Percentiles rank a stretch among this genome's conserved stretches.
Evolutionary conservation across 2,329 filamentous ascomycete species (phyloP).

Genomic region (Colletotrichum sp.): DNA sequence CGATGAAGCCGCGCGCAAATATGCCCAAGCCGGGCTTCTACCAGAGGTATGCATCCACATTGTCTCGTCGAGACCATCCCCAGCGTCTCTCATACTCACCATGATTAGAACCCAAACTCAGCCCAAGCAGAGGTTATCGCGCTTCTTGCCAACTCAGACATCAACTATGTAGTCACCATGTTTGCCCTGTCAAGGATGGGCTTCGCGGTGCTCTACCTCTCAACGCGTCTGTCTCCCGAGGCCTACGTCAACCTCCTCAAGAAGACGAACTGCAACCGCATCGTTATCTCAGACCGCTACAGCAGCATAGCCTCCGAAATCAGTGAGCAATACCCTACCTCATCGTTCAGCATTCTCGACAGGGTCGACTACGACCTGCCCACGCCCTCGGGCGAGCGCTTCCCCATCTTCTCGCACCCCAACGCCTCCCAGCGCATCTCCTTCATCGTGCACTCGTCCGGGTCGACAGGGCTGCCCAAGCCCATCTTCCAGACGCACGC

Average conservation of each 20-base stretch:
- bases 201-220: constrained; percentile 57
- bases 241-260: constrained; percentile 54
- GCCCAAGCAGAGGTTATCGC: constrained; percentile 44
- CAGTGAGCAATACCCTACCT: constrained; percentile 28
- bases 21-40: constrained; percentile 6
- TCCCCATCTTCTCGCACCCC: constrained; percentile 17
- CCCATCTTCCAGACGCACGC: constrained; percentile 58
- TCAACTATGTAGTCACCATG: constrained; percentile 57
- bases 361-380: constrained; percentile 18
- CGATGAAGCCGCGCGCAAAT: constrained; percentile 23
- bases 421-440: constrained; percentile 23
- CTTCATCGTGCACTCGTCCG: constrained; percentile 42
- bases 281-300: constrained; percentile 21
- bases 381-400: constrained; percentile 12
- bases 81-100: neutral
- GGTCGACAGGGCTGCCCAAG: constrained; percentile 60
- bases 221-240: constrained; percentile 54
- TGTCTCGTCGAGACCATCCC: neutral
- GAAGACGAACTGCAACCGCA: constrained; percentile 39
- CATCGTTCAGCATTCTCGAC: constrained; percentile 24
- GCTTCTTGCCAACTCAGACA: constrained; percentile 51
- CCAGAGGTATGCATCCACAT: constrained; percentile 5
- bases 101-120: neutral
- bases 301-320: constrained; percentile 17
- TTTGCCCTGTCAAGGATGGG: constrained; percentile 58